Evolutionary conservation across 306 rosid species (phyloP).

Genomic region (Quercus dentata): DNA sequence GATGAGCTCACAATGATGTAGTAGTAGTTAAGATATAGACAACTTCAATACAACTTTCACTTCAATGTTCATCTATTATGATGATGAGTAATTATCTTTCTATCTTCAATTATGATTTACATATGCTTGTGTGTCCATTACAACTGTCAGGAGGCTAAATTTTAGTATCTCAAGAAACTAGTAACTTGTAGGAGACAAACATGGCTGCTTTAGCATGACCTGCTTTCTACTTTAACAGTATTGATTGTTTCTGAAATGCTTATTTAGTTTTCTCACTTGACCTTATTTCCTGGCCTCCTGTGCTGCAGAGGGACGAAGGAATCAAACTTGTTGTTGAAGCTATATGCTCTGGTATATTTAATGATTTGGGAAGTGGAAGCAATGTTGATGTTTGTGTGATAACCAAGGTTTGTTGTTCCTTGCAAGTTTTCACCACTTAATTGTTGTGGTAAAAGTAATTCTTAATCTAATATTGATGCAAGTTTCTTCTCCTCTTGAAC

Average conservation of each 20-base stretch:
- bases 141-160: not conserved
- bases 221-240: not conserved
- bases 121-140: not conserved
- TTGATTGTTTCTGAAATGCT: not conserved
- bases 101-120: not conserved
- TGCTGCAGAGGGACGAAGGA: slow-evolving; percentile 80
- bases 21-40: not conserved
- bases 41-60: not conserved
- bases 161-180: not conserved
- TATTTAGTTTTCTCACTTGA: not conserved
- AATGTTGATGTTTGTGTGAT: slow-evolving; percentile 91
- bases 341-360: slow-evolving; percentile 87
- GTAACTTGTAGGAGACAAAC: not conserved
- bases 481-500: slow-evolving; percentile 8
- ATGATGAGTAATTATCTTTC: not conserved
- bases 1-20: not conserved
- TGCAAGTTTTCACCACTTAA: slow-evolving; percentile 1
- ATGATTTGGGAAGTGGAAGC: slow-evolving; percentile 98
- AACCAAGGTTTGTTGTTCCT: slow-evolving; percentile 69
- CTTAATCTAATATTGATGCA: not conserved
- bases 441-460: slow-evolving; percentile 1
- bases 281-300: slow-evolving; percentile 1
- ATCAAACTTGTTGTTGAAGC: slow-evolving; percentile 73
- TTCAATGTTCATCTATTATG: not conserved
- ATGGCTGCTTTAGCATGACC: not conserved